phyloP scores from a whole-genome alignment of 1,139 yeast species.

The Sugiyamaella xylanicola region DNA sequence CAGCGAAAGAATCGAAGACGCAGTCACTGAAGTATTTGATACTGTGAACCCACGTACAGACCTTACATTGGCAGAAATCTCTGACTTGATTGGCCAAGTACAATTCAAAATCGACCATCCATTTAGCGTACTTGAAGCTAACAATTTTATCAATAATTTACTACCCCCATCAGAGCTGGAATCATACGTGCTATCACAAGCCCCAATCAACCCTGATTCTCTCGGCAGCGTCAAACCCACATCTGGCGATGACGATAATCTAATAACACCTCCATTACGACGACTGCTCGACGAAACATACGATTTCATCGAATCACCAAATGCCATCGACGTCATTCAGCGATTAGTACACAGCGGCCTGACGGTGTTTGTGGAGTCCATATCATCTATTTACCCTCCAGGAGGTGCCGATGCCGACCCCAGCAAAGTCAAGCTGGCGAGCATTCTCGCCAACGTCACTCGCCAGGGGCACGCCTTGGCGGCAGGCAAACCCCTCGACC shows the following conservation, averaged over 20 bases:
- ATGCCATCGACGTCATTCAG: slow-evolving; percentile 45
- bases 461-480: slow-evolving; percentile 64
- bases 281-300: slow-evolving; percentile 54
- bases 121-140: slow-evolving; percentile 22
- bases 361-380: slow-evolving; percentile 38
- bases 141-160: slow-evolving; percentile 38
- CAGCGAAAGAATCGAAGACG: slow-evolving; percentile 55
- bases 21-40: slow-evolving; percentile 64
- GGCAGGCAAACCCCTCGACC: slow-evolving; percentile 50
- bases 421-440: slow-evolving; percentile 60
- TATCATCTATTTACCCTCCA: slow-evolving; percentile 33
- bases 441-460: slow-evolving; percentile 65
- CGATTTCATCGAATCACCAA: slow-evolving; percentile 50
- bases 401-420: slow-evolving; percentile 25
- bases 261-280: slow-evolving; percentile 33
- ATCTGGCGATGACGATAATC: slow-evolving; percentile 21
- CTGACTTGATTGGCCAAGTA: slow-evolving; percentile 48
- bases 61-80: slow-evolving; percentile 62
- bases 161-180: slow-evolving; percentile 49
- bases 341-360: slow-evolving; percentile 45
- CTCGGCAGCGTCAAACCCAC: not conserved
- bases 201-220: slow-evolving; percentile 30
- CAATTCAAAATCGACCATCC: slow-evolving; percentile 48
- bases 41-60: slow-evolving; percentile 72
- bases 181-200: slow-evolving; percentile 44